These are phyloP conservation scores for Rhizomucor pusillus DNA, from an alignment of 371 early-diverging fungal genomes.

Conservation along the genomic window DNA sequence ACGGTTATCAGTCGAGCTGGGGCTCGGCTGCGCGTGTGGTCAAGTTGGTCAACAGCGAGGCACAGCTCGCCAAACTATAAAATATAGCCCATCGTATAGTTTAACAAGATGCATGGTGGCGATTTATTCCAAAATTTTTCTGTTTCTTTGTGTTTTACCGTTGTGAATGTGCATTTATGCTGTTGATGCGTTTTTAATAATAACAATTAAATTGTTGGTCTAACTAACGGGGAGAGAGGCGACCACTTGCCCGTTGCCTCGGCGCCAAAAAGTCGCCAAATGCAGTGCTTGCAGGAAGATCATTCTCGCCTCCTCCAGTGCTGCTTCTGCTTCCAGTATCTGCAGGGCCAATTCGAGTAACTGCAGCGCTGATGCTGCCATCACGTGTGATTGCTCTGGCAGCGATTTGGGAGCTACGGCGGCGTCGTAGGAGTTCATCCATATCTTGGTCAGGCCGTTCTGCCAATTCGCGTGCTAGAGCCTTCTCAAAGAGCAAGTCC, in stretches of 20 bases:
- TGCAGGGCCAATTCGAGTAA: constrained; percentile 33
- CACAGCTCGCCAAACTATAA: constrained; percentile 25
- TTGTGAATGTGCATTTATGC: no score
- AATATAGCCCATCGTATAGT: background rate
- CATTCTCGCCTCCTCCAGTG: background rate
- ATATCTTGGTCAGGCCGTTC: constrained; percentile 8
- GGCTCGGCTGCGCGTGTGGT: constrained; percentile 30
- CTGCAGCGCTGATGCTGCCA: constrained; percentile 30
- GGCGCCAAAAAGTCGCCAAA: background rate
- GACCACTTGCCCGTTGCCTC: no score
- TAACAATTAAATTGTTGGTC: background rate
- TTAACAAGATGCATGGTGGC: background rate
- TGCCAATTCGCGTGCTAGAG: constrained; percentile 30
- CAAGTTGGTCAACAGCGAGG: constrained; percentile 18
- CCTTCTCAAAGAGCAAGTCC: constrained; percentile 59
- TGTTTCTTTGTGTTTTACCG: no score
- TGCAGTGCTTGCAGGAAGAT: background rate
- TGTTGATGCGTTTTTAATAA: background rate
- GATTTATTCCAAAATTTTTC: no score
- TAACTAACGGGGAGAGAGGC: background rate
- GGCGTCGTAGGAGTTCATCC: constrained; percentile 6
- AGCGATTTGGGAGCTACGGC: constrained; percentile 16
- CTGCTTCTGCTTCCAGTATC: constrained; percentile 21
- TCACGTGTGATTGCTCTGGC: constrained; percentile 37
- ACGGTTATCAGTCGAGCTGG: constrained; percentile 51